Percentiles rank a stretch among this genome's conserved stretches.
These are phyloP conservation scores for Aspergillus bridgeri DNA, from an alignment of 495 filamentous ascomycete genomes.

Conservation along the genomic window DNA sequence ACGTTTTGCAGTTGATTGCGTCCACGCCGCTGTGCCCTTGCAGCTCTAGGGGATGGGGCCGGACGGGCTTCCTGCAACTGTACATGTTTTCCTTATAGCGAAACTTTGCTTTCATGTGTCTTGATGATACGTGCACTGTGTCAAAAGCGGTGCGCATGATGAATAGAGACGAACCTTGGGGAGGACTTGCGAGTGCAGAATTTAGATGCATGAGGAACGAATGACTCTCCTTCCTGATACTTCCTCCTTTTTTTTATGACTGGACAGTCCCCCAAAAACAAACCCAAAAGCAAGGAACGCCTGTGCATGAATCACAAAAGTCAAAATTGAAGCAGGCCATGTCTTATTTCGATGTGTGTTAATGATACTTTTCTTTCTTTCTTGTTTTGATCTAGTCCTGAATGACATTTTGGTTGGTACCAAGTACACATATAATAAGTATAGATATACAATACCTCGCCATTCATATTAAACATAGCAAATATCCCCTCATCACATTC, in stretches of 20 bases:
- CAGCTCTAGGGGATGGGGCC: no score
- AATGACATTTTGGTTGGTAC: background rate
- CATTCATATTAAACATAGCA: background rate
- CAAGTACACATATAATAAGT: background rate
- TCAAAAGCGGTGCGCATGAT: slow-evolving; percentile 6
- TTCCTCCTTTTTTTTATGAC: background rate
- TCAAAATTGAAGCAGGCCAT: background rate
- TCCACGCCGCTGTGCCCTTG: background rate
- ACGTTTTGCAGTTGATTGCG: background rate
- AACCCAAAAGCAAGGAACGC: background rate
- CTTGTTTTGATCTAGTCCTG: background rate
- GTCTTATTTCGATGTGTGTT: background rate
- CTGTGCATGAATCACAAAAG: background rate
- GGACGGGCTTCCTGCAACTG: background rate
- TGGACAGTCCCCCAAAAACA: background rate
- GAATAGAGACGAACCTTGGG: background rate
- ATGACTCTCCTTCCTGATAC: slow-evolving; percentile 20
- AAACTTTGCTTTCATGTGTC: slow-evolving; percentile 5
- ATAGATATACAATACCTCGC: slow-evolving; percentile 3
- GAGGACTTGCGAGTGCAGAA: slow-evolving; percentile 5
- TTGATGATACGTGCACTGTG: slow-evolving; percentile 8
- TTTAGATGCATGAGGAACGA: slow-evolving; percentile 24
- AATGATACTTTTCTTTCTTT: background rate
- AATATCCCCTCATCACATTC: no score
- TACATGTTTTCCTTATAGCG: slow-evolving; percentile 4